Conservation (phyloP, 192 early-diverging fungal genomes). For the Backusella morwellensis region DNA sequence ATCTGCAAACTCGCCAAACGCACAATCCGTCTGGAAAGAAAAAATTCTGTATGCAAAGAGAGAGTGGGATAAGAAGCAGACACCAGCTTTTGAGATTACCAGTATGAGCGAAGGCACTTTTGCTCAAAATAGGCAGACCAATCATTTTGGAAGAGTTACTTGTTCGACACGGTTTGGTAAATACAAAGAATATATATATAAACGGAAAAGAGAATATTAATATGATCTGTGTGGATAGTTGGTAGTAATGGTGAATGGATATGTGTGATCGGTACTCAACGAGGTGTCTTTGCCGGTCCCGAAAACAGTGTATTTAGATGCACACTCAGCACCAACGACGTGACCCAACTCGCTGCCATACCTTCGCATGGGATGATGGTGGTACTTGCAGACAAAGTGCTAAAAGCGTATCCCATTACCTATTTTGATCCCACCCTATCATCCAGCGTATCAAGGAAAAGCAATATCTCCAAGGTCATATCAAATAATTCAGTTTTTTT, state of each 20-base stretch:
- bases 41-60: conserved; percentile 64
- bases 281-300: conserved; percentile 62
- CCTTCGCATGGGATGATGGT: conserved; percentile 2
- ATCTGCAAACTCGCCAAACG: conserved; percentile 42
- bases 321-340: neutral
- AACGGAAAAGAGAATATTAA: neutral
- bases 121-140: conserved; percentile 22
- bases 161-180: conserved; percentile 50
- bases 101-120: conserved; percentile 45
- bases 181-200: neutral
- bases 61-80: conserved; percentile 14
- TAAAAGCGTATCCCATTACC: conserved; percentile 70
- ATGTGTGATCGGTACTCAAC: conserved; percentile 78
- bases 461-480: neutral
- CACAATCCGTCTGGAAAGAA: conserved; percentile 70
- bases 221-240: neutral
- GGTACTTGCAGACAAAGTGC: conserved; percentile 44
- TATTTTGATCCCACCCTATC: conserved; percentile 44
- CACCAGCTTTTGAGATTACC: conserved; percentile 45
- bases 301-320: neutral
- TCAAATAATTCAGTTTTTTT: conserved; percentile 63
- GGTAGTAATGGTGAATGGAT: conserved; percentile 41
- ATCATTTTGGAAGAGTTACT: conserved; percentile 49
- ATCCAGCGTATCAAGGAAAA: neutral
- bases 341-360: neutral